Base-by-base conservation (phyloP, 2,329 filamentous ascomycete genomes). In the Myriosclerotinia duriaeana region DNA sequence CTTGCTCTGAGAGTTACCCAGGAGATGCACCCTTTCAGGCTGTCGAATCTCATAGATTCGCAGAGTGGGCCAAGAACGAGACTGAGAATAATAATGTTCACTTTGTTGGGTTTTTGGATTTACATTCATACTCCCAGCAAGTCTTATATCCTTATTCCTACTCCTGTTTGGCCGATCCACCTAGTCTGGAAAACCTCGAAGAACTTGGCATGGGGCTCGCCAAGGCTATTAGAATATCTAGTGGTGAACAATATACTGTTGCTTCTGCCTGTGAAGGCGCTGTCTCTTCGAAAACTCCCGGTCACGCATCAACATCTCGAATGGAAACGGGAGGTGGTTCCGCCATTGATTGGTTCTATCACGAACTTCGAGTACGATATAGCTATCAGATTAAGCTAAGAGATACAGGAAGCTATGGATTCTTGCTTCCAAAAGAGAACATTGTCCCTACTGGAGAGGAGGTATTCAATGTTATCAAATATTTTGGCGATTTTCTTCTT, bases 41-140 rank as follows among this genome's bases (percentile, higher is more conserved):
- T 0, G 82, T 90, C 1, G 95, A 99, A 78, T 87, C 93, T 2
- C 84, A 84, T 63, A 81, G 84, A 20, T 83, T 98, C 60, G 89
- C 92, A 5, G 83, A 89, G 56, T 99, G 94, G 94, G 91, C 92
- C 0, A 86, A 83, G 73, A 94, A 92, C 74, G 85, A 96, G 77
- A 92, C 89, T 0, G 80, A 84, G 9, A 82, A 87, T 71, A 86
- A 89, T 75, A 88, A 89, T 66, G 87, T 89, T 62, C 83, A 89
- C 20, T 92, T 98, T 71, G 85, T 93, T n/a, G 92, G 89, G 3
- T 89, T 96, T 70, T 76, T 98, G 54, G 95, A 99, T 76, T 83
- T 98, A 36, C 95, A 99, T 78, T 94, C 92, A 1, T 99, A 98
- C 78, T 96, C 92, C 0, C 93, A 99, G 79, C 91, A 97, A 78